These are phyloP conservation scores for Globisporangium acanthophoron DNA, from an alignment of 352 stramenopile species.

Conservation along the genomic window DNA sequence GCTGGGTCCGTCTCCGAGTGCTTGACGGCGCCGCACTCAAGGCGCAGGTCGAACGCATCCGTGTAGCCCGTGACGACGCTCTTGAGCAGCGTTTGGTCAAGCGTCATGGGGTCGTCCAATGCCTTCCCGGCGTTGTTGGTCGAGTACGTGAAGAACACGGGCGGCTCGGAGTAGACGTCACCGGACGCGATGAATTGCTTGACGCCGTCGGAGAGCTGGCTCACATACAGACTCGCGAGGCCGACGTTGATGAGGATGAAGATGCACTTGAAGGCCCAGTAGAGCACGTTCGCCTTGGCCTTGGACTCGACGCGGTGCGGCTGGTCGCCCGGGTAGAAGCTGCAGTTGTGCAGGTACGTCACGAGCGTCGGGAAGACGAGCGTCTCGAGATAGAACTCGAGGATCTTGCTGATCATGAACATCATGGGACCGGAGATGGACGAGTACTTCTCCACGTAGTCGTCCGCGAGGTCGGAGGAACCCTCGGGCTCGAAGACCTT, in stretches of 20 bases:
- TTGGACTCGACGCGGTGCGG: constrained; percentile 18
- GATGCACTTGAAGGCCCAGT: constrained; percentile 15
- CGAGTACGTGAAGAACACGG: background rate
- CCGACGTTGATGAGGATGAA: constrained; percentile 22
- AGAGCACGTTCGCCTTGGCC: constrained; percentile 13
- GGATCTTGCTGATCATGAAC: constrained; percentile 11
- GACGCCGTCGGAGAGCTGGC: constrained; percentile 10
- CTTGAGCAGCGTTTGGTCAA: constrained; percentile 15
- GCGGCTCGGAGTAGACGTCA: constrained; percentile 6
- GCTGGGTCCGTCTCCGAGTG: constrained; percentile 1
- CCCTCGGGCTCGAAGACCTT: constrained; percentile 12
- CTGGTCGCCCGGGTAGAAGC: constrained; percentile 21
- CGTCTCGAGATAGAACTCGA: constrained; percentile 20
- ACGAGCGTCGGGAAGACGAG: constrained; percentile 18
- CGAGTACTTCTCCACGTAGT: constrained; percentile 11
- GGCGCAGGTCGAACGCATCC: constrained; percentile 10
- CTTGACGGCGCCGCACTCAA: constrained; percentile 6
- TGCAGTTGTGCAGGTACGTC: constrained; percentile 20
- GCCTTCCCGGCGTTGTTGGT: background rate
- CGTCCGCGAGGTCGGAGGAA: constrained; percentile 8
- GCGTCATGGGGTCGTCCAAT: background rate
- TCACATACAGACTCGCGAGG: constrained; percentile 19
- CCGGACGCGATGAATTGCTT: constrained; percentile 2
- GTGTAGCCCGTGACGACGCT: constrained; percentile 17
- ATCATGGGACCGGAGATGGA: constrained; percentile 17